phyloP scores from a whole-genome alignment of 306 rosid species.

The Prinsepia uniflora region DNA sequence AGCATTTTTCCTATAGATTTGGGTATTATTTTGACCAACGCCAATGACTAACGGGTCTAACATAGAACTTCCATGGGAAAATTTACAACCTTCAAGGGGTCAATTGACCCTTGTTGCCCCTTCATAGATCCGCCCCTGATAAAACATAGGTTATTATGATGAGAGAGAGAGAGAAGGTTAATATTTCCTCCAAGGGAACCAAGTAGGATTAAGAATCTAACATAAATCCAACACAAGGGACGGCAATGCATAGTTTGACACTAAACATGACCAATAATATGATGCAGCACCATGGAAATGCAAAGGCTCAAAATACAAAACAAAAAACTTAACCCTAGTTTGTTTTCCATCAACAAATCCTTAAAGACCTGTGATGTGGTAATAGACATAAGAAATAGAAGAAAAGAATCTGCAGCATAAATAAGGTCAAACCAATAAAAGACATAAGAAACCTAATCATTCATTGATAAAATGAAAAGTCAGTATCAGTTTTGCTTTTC shows the following conservation, averaged over 20 bases:
- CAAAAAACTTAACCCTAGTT: not conserved
- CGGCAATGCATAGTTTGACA: not conserved
- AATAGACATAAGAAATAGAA: not conserved
- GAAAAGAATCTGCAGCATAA: not conserved
- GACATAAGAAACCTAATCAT: slow-evolving; percentile 33
- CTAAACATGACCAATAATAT: not conserved
- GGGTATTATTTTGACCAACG: no score
- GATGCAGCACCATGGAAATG: not conserved
- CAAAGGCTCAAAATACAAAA: not conserved
- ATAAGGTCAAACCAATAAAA: slow-evolving; percentile 13
- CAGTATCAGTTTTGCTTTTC: slow-evolving; percentile 32
- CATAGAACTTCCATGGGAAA: no score
- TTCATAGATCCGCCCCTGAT: no score
- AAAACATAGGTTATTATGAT: no score
- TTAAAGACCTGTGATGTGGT: not conserved
- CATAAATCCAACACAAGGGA: not conserved
- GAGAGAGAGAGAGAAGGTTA: no score
- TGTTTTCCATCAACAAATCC: not conserved
- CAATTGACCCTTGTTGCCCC: no score
- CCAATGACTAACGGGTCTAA: no score
- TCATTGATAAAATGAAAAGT: slow-evolving; percentile 38
- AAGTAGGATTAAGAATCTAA: not conserved
- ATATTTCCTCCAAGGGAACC: not conserved
- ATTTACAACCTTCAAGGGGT: no score
- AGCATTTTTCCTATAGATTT: no score